Conservation (phyloP, 805 yeast species). For the Kazachstania viticola region DNA sequence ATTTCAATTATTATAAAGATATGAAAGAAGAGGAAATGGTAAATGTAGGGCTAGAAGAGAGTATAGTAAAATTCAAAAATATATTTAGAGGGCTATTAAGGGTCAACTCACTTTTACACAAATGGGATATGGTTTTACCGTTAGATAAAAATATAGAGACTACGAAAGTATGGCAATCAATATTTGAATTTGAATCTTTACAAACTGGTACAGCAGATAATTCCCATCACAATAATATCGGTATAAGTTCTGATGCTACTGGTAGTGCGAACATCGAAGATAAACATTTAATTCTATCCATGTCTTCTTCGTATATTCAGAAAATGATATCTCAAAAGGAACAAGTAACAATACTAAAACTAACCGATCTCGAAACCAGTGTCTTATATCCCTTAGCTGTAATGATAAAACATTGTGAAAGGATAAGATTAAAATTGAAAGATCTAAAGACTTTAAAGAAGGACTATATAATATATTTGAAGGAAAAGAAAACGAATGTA, state of each 20-base stretch:
- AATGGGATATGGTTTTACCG: conserved; percentile 11
- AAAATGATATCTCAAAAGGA: conserved; percentile 21
- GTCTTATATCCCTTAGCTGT: conserved; percentile 22
- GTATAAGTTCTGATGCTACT: too few relatives aligned
- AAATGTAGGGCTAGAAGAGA: conserved; percentile 11
- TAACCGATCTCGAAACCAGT: conserved; percentile 17
- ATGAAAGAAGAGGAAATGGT: background rate
- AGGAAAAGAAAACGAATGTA: conserved; percentile 11
- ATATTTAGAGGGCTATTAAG: too few relatives aligned
- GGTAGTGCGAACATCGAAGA: too few relatives aligned
- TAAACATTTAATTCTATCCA: conserved; percentile 16
- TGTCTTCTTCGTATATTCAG: conserved; percentile 20
- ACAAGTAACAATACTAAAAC: conserved; percentile 17
- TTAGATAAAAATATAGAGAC: conserved; percentile 11
- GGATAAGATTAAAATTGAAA: conserved; percentile 18
- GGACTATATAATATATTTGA: conserved; percentile 24
- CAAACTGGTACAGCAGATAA: too few relatives aligned
- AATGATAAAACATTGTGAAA: conserved; percentile 16
- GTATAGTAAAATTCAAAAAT: conserved; percentile 14
- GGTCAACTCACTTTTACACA: conserved; percentile 12
- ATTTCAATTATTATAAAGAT: too few relatives aligned
- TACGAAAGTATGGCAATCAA: conserved; percentile 19
- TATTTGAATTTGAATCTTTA: conserved; percentile 12
- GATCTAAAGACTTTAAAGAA: conserved; percentile 25
- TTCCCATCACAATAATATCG: too few relatives aligned